A percentile compares a stretch with the other conserved stretches of the same genome.
Conservation (phyloP, 2,329 filamentous ascomycete genomes). For the Cladobotryum protrusum region DNA sequence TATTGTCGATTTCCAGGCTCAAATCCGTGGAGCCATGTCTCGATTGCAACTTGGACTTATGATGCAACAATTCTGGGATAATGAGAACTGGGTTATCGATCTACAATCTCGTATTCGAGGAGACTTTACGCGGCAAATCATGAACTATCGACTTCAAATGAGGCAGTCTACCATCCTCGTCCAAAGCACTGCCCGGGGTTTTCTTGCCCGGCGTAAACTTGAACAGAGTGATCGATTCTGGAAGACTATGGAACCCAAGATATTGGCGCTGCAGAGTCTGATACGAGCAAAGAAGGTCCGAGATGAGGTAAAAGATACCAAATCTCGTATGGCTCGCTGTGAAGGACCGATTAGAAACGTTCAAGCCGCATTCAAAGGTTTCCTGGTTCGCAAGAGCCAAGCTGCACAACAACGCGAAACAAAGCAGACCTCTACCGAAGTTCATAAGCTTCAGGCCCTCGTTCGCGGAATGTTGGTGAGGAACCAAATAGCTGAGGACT, state of each 20-base stretch:
- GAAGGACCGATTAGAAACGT: constrained; percentile 59
- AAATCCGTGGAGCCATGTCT: constrained; percentile 73
- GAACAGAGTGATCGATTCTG: constrained; percentile 59
- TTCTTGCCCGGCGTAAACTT: constrained; percentile 61
- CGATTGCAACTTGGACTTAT: constrained; percentile 69
- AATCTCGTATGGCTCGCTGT: constrained; percentile 54
- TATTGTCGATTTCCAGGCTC: constrained; percentile 77
- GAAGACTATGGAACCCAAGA: constrained; percentile 62
- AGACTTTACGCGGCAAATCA: constrained; percentile 78
- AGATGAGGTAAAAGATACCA: constrained; percentile 49
- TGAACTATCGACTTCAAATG: constrained; percentile 78
- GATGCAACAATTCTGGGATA: constrained; percentile 89
- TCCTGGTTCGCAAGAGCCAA: constrained; percentile 54
- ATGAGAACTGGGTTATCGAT: constrained; percentile 70
- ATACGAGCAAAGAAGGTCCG: constrained; percentile 63
- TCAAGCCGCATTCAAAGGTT: constrained; percentile 61
- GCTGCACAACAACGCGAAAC: constrained; percentile 51
- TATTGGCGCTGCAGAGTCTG: constrained; percentile 77
- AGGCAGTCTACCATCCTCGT: constrained; percentile 69
- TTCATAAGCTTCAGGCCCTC: constrained; percentile 58
- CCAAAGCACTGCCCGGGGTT: constrained; percentile 73
- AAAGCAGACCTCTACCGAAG: constrained; percentile 42
- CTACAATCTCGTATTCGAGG: constrained; percentile 83
- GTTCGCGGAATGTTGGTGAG: constrained; percentile 62
- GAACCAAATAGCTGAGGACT: constrained; percentile 47